Evolutionary conservation across 306 rosid genomes (phyloP).

Genomic region (Cicer arietinum): DNA sequence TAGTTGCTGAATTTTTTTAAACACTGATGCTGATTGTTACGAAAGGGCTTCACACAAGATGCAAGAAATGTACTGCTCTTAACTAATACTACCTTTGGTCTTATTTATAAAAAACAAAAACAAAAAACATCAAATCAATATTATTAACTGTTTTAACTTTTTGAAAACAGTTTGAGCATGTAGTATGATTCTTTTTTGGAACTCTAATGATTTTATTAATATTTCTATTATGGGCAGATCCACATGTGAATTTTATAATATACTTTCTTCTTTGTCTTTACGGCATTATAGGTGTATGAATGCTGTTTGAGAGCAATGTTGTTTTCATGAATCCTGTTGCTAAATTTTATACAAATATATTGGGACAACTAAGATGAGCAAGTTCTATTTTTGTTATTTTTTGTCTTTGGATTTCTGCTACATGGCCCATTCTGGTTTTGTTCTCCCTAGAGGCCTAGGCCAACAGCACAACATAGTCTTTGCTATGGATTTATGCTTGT

Average conservation of each 20-base stretch:
- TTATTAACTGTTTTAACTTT: too few relatives aligned
- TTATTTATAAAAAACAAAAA: too few relatives aligned
- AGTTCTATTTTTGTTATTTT: background rate
- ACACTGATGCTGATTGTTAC: background rate
- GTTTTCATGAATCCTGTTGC: slow-evolving; percentile 43
- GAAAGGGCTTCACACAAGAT: too few relatives aligned
- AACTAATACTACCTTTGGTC: too few relatives aligned
- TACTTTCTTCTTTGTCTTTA: slow-evolving; percentile 40
- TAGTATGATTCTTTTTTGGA: too few relatives aligned
- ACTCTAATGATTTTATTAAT: too few relatives aligned
- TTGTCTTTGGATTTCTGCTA: background rate
- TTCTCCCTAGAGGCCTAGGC: background rate
- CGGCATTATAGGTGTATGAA: slow-evolving; percentile 44
- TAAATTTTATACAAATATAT: slow-evolving; percentile 30
- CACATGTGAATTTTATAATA: slow-evolving; percentile 32
- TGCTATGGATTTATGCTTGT: background rate
- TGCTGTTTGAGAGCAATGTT: slow-evolving; percentile 34
- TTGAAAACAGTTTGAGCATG: too few relatives aligned
- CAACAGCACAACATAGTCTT: background rate
- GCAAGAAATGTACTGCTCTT: too few relatives aligned
- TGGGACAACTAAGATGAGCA: slow-evolving; percentile 42
- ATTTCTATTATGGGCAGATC: background rate
- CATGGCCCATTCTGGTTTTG: background rate
- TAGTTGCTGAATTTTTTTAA: background rate
- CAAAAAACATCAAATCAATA: too few relatives aligned